A percentile compares a stretch with the other conserved stretches of the same genome.
Evolutionary conservation across 306 rosid genomes (phyloP).

Genomic region (Vigna reflexopilosa): DNA sequence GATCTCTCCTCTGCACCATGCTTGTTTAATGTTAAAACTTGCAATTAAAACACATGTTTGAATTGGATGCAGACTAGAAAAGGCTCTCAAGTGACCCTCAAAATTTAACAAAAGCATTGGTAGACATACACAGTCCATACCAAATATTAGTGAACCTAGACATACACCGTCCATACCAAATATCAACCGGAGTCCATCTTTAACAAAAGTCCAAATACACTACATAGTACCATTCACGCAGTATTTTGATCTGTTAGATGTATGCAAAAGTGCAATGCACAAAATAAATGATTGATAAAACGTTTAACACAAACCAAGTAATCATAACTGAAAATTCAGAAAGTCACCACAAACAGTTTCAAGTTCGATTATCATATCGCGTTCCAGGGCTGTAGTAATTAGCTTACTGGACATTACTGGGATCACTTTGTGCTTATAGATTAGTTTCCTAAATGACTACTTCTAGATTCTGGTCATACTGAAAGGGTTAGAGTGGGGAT

Average conservation of each 20-base stretch:
- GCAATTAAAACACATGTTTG: constrained; percentile 10
- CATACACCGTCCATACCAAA: not conserved
- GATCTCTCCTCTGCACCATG: constrained; percentile 89
- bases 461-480: not conserved
- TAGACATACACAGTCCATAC: not conserved
- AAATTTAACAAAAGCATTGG: not conserved
- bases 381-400: not conserved
- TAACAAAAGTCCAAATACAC: constrained; percentile 3
- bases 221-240: not conserved
- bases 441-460: constrained; percentile 7
- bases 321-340: constrained; percentile 19
- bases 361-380: not conserved
- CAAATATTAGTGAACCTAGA: not conserved
- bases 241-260: constrained; percentile 7
- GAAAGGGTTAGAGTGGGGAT: not conserved
- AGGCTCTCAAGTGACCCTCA: constrained; percentile 11
- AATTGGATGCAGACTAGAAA: constrained; percentile 5
- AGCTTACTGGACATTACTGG: not conserved
- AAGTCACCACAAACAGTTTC: not conserved
- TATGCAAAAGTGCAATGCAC: not conserved
- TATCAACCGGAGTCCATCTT: not conserved
- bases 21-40: constrained; percentile 23
- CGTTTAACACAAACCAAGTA: not conserved
- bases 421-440: not conserved
- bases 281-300: constrained; percentile 7